phyloP scores from a whole-genome alignment of 164 flowering plant genomes.

The Hamamelis virginiana region DNA sequence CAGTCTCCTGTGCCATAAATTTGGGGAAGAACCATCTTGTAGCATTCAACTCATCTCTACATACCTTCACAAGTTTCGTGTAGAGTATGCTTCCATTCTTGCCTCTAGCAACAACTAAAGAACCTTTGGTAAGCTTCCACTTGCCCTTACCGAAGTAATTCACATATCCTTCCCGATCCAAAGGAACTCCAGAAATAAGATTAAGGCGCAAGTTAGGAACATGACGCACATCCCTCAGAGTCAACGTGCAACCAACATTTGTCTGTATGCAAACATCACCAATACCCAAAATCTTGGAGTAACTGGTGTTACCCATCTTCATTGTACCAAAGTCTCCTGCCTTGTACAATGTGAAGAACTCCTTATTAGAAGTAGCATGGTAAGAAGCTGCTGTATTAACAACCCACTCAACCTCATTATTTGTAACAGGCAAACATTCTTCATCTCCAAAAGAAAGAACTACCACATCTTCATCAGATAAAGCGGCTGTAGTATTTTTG shows the following conservation, averaged over 20 bases:
- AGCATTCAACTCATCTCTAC: background rate
- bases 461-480: background rate
- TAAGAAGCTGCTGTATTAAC: background rate
- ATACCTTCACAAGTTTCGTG: background rate
- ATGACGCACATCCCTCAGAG: slow-evolving; percentile 9
- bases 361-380: background rate
- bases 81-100: background rate
- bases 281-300: slow-evolving; percentile 1
- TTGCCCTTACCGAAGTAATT: slow-evolving; percentile 1
- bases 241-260: background rate
- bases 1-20: slow-evolving; percentile 8
- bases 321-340: slow-evolving; percentile 3
- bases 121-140: slow-evolving; percentile 12
- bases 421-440: background rate
- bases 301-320: background rate
- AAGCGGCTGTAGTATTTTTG: no score
- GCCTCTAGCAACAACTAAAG: background rate
- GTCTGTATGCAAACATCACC: slow-evolving; percentile 3
- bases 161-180: slow-evolving; percentile 9
- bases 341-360: background rate
- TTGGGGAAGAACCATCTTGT: background rate
- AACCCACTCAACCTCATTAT: background rate
- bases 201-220: slow-evolving; percentile 10
- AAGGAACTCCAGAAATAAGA: background rate
- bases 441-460: background rate